Evolutionary conservation across 106 monocot genomes (phyloP).

Genomic region (Vanilla planifolia): DNA sequence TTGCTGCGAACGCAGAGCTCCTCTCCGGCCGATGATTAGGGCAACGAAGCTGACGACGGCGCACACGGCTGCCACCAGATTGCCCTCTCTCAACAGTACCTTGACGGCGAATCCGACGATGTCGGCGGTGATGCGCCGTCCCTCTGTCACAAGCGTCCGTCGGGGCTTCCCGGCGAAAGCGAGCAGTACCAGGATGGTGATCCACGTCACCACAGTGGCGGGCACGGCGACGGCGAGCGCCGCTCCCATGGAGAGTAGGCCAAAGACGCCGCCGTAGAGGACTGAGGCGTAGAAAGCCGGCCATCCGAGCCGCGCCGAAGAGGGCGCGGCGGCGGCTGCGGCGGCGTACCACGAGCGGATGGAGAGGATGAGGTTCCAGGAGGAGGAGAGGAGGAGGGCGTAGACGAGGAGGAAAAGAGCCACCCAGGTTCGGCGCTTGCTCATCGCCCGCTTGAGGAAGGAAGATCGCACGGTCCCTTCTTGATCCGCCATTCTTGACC

Average conservation of each 20-base stretch:
- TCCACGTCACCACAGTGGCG: constrained; percentile 72
- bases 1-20: neutral
- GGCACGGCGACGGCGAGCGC: constrained; percentile 65
- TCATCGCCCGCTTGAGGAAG: constrained; percentile 19
- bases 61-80: constrained; percentile 25
- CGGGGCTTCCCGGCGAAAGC: constrained; percentile 59
- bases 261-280: constrained; percentile 70
- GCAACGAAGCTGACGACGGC: constrained; percentile 28
- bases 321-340: constrained; percentile 5
- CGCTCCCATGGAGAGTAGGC: constrained; percentile 61
- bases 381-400: constrained; percentile 61
- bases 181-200: constrained; percentile 70
- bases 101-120: constrained; percentile 30
- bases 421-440: constrained; percentile 72
- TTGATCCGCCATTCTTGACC: constrained; percentile 11
- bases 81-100: constrained; percentile 52
- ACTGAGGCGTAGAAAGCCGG: constrained; percentile 52
- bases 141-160: constrained; percentile 33
- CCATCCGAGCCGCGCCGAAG: constrained; percentile 4
- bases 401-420: constrained; percentile 75
- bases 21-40: constrained; percentile 16
- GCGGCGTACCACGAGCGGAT: constrained; percentile 74
- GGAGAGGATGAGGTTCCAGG: constrained; percentile 67
- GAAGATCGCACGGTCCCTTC: constrained; percentile 3
- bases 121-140: constrained; percentile 39